Base-by-base conservation (phyloP, 2,329 filamentous ascomycete genomes). In the Exserohilum turcica region DNA sequence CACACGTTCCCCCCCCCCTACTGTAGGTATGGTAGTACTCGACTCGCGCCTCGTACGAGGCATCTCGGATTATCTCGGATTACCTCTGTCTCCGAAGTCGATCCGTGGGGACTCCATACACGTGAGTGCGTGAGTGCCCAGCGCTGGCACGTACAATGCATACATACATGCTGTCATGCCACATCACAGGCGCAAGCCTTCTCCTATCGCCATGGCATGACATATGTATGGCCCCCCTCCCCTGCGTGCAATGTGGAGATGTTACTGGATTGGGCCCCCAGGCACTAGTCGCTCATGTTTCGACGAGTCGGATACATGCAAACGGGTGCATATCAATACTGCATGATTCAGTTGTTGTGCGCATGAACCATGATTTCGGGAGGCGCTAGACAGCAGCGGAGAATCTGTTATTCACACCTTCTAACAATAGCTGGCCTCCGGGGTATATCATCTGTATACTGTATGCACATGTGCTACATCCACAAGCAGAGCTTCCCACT, bases 401-500 rank as follows among this genome's bases (percentile, higher is more conserved):
- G 48, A 57, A 53, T 32, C 9, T 40, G 10, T 28, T 18, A 18
- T 27, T 12, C 19, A 10, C 42, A 38, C 37, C 24, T 18, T 38
- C n/a, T 31, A 29, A 31, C 44, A 12, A 24, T 16, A 21, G 37
- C 31, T n/a, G 12, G 39, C 29, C 31, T 36, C 10, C 6, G 18
- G n/a, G 43, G 29, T 57, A 54, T 52, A n/a, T n/a, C n/a, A n/a
- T n/a, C n/a, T n/a, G n/a, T n/a, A n/a, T n/a, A n/a, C n/a, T n/a
- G n/a, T n/a, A n/a, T n/a, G n/a, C n/a, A n/a, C n/a, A n/a, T n/a
- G n/a, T 36, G 32, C 24, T 47, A 96, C 82, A 88, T 88, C 92
- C 93, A 99, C 31, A 99, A 77, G 73, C 90, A 95, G 21, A 97
- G 75, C 76, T 97, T 97, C 2, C 94, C 94, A 69, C 91, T 96